Conservation (phyloP, 306 rosid species). For the Luffa acutangula region DNA sequence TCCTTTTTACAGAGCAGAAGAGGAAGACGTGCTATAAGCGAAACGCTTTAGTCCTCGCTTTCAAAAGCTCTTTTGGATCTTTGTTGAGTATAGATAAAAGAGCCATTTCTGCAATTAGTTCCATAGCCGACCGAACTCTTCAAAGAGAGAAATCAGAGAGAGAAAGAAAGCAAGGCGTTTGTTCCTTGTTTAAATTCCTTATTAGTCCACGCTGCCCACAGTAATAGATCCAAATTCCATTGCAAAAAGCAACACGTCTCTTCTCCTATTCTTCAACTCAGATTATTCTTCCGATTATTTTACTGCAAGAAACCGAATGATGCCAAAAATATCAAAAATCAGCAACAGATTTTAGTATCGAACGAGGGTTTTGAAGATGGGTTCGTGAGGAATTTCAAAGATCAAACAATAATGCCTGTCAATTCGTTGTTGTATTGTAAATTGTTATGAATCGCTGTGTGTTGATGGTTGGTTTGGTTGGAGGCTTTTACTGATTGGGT, state of each 20-base stretch:
- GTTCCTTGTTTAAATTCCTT: background rate
- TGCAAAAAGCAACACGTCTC: background rate
- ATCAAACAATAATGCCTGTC: background rate
- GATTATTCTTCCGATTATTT: background rate
- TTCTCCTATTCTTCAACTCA: background rate
- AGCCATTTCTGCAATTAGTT: background rate
- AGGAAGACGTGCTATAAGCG: background rate
- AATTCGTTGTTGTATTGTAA: background rate
- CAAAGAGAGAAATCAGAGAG: background rate
- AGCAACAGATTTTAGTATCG: background rate
- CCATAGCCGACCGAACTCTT: background rate
- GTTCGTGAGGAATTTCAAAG: background rate
- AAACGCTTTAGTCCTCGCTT: background rate
- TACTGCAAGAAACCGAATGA: background rate
- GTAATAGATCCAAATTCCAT: slow-evolving; percentile 1
- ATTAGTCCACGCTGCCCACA: background rate
- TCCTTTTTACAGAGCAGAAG: background rate
- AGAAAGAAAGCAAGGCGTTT: background rate
- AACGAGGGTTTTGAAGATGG: background rate
- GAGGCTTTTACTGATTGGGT: background rate
- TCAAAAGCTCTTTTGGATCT: background rate
- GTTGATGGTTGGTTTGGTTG: background rate
- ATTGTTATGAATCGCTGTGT: background rate
- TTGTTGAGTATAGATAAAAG: background rate
- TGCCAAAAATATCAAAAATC: background rate